These are phyloP conservation scores for Mycena vitilis DNA, from an alignment of 768 basidiomycete species.

Conservation along the genomic window DNA sequence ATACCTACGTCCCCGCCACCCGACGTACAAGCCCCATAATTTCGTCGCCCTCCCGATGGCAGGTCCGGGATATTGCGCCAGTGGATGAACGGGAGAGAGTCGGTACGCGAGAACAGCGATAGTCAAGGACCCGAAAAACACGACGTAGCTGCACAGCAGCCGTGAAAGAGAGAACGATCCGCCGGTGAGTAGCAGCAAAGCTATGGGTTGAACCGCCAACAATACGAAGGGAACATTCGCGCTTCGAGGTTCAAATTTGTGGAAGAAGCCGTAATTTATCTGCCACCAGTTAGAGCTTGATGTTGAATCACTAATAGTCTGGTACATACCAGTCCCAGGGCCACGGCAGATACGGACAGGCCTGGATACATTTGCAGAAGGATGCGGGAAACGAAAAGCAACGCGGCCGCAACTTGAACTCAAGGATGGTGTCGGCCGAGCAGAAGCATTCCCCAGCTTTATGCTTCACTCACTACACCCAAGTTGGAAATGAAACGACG, in stretches of 20 bases:
- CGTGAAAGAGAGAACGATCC: not conserved
- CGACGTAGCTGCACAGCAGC: slow-evolving; percentile 2
- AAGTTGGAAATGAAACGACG: not conserved
- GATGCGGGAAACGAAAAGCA: not conserved
- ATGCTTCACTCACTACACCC: not conserved
- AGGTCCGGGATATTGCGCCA: slow-evolving; percentile 64
- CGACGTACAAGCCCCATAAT: slow-evolving; percentile 49
- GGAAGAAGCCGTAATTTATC: slow-evolving; percentile 24
- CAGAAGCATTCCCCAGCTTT: not conserved
- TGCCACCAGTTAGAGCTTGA: not conserved
- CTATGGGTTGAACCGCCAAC: slow-evolving; percentile 4
- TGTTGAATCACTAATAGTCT: not conserved
- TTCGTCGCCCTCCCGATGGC: slow-evolving; percentile 54
- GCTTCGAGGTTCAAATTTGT: slow-evolving; percentile 24
- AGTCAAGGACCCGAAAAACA: slow-evolving; percentile 45
- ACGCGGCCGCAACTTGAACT: not conserved
- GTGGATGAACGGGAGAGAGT: slow-evolving; percentile 65
- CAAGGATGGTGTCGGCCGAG: not conserved
- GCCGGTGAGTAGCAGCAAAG: slow-evolving; percentile 1
- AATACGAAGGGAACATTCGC: slow-evolving; percentile 19
- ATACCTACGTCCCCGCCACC: slow-evolving; percentile 55
- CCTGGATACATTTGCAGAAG: not conserved
- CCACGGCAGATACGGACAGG: slow-evolving; percentile 1
- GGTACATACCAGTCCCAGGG: slow-evolving; percentile 14
- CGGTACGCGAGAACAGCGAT: slow-evolving; percentile 55